phyloP scores from a whole-genome alignment of 2,329 filamentous ascomycete genomes.

The Claviceps sp. region DNA sequence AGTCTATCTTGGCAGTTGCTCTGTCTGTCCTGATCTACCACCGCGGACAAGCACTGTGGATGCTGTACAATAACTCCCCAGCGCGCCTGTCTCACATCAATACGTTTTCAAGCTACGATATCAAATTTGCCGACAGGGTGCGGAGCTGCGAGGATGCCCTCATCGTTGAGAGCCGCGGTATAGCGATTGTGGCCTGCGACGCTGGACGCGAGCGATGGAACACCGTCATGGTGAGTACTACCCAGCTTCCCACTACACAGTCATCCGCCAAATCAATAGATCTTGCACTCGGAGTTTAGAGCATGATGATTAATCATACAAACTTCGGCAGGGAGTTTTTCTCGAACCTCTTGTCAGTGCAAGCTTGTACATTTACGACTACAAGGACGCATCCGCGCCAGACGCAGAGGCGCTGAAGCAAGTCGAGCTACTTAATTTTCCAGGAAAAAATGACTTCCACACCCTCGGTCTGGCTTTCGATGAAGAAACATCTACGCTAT shows the following conservation, averaged over 20 bases:
- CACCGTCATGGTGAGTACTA: constrained; percentile 24
- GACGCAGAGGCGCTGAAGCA: constrained; percentile 10
- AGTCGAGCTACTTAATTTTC: constrained; percentile 12
- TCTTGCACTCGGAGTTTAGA: too few species aligned
- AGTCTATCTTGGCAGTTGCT: constrained; percentile 4
- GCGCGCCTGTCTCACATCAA: constrained; percentile 15
- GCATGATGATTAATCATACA: background rate
- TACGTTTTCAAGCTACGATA: constrained; percentile 12
- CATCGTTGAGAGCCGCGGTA: constrained; percentile 19
- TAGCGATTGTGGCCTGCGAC: constrained; percentile 26
- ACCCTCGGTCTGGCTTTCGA: constrained; percentile 27
- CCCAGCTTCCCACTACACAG: background rate
- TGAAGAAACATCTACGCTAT: constrained; percentile 19
- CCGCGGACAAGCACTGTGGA: constrained; percentile 7
- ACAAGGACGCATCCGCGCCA: constrained; percentile 10
- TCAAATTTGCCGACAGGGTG: constrained; percentile 24
- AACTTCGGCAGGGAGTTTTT: constrained; percentile 13
- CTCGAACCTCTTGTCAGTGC: constrained; percentile 11
- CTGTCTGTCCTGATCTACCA: constrained; percentile 8
- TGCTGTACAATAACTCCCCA: constrained; percentile 18
- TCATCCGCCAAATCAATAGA: background rate
- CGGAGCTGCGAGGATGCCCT: constrained; percentile 27
- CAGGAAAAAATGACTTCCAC: constrained; percentile 22
- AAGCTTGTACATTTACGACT: constrained; percentile 24
- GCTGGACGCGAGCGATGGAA: constrained; percentile 26